Evolutionary conservation across 2,329 filamentous ascomycete species (phyloP).

Genomic region (Chrysosporium keratinophilum): DNA sequence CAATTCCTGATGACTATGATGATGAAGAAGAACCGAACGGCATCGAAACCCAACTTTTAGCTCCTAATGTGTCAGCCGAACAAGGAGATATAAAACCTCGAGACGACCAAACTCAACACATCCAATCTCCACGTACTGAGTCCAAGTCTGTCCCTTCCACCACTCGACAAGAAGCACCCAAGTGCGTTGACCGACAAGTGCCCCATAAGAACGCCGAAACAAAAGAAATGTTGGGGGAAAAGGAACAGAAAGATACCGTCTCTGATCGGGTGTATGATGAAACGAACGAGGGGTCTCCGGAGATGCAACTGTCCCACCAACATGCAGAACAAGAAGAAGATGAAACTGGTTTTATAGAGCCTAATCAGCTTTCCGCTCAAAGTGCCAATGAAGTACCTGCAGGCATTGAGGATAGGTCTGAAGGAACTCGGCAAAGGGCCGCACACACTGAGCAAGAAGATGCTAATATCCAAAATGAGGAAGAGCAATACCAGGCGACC

Average conservation of each 20-base stretch:
- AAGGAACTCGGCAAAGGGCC: not conserved
- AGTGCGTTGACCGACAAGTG: not conserved
- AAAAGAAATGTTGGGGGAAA: not conserved
- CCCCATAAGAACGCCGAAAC: not conserved
- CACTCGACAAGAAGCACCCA: not conserved
- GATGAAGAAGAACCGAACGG: not conserved
- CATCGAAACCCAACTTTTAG: not conserved
- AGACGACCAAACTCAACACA: not conserved
- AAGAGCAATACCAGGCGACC: not conserved
- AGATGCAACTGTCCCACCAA: not conserved
- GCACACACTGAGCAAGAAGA: not conserved
- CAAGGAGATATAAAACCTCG: not conserved
- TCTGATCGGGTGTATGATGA: not conserved
- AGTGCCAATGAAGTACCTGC: not conserved
- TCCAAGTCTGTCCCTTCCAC: not conserved
- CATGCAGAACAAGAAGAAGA: not conserved
- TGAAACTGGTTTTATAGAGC: conserved; percentile 2
- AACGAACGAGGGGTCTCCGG: not conserved
- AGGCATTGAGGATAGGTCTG: not conserved
- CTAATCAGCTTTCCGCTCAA: not conserved
- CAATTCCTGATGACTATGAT: conserved; percentile 16
- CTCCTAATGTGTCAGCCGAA: not conserved
- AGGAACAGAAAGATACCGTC: not conserved
- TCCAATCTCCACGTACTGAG: not conserved
- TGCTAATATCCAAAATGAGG: not conserved